Conservation (phyloP, 176 grass and related monocot species). For the Sorghum bicolor region Sorghum_bicolor_NCBIv3 NC_012877.2:52539001-52539500, state of each 20-base stretch:
- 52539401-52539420: constrained; percentile 18
- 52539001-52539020: background rate
- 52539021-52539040: constrained; percentile 2
- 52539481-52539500: background rate
- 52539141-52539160: background rate
- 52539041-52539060: constrained; percentile 2
- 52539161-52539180: constrained; percentile 19
- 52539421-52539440: background rate
- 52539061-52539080: constrained; percentile 1
- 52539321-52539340: background rate
- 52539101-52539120: background rate
- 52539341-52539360: constrained; percentile 14
- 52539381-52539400: constrained; percentile 21
- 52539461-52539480: constrained; percentile 21
- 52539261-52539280: background rate
- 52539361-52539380: background rate
- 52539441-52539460: background rate
- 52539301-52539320: constrained; percentile 2
- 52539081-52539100: background rate
- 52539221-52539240: constrained; percentile 8
- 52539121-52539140: background rate
- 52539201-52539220: background rate
- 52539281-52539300: constrained; percentile 19
- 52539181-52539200: constrained; percentile 2
- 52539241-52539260: background rate